Evolutionary conservation across 768 basidiomycete species (phyloP), one percentile per base, ranked within the genome.

Genomic region (Russula sp.): DNA sequence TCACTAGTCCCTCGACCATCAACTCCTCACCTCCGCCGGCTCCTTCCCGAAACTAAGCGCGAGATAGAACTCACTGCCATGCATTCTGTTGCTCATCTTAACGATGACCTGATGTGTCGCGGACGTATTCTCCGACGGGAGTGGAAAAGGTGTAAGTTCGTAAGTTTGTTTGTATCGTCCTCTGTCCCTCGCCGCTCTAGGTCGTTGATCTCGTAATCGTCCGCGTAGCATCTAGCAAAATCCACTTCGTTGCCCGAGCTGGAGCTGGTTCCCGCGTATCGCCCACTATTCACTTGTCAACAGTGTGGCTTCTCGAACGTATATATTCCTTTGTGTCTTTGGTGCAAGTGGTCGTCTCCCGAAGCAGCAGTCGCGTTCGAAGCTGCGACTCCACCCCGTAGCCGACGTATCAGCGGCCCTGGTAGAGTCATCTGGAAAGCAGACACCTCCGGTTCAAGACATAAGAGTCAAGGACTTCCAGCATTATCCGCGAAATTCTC

Each of bases 281-380:
- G 65, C 9, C 59, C 65, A 5, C 14, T 66, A 18, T 66, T 66
- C 46, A 66, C 63, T 29, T 66, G 65, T 39, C 63, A 29, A 14
- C 55, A 18, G 6, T 66, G 65, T 55, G 63, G 65, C 16, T 66
- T 66, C 42, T 59, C 65, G 8, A 66, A 66, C 38, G 22, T 45
- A 1, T 60, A 56, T 42, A 65, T 66, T 42, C 63, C 65, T 5
- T 45, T 66, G 36, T 66, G 65, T 45, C 64, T 66, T 13, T 66
- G 65, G 65, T 66, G 65, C 42, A 47, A 59, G 11, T 66, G 65
- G 65, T 54, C 63, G 41, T 65, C 63, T 46, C 46, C 56, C 5
- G 63, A 59, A 25, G 51, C 58, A 9, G 34, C 59, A 34, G 22
- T 46, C 2, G 56, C 58, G 20, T 66, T 66, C 50, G 46, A 60